These are phyloP conservation scores for Globisporangium sylvaticum DNA, from an alignment of 352 stramenopile species.

Conservation along the genomic window DNA sequence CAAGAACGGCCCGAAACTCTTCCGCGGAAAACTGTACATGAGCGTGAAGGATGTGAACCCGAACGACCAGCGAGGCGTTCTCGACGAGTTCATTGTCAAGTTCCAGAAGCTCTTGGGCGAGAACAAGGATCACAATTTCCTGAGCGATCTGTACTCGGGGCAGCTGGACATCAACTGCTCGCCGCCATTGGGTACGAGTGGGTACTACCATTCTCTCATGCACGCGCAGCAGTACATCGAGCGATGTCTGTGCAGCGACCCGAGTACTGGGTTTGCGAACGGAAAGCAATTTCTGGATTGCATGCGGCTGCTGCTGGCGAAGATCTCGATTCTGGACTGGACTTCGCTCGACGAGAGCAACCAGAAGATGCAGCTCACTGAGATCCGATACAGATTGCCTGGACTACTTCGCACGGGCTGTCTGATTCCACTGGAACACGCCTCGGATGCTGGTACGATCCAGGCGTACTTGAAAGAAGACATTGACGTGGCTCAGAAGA, in stretches of 20 bases:
- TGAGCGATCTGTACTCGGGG: constrained; percentile 61
- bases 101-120: constrained; percentile 40
- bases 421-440: constrained; percentile 25
- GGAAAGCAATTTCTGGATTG: constrained; percentile 59
- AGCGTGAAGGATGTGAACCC: constrained; percentile 74
- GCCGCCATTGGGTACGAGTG: constrained; percentile 52
- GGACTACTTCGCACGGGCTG: constrained; percentile 42
- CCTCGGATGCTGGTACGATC: constrained; percentile 17
- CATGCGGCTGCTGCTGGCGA: constrained; percentile 56
- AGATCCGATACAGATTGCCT: constrained; percentile 40
- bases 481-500: constrained; percentile 13
- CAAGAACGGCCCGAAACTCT: constrained; percentile 54
- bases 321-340: constrained; percentile 75
- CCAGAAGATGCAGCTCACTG: constrained; percentile 40
- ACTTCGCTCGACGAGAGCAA: constrained; percentile 58
- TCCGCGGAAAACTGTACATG: constrained; percentile 63
- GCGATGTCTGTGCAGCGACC: constrained; percentile 16
- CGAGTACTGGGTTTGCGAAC: constrained; percentile 29
- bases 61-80: constrained; percentile 46
- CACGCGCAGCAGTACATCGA: constrained; percentile 40
- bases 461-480: constrained; percentile 26
- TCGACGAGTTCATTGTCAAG: constrained; percentile 47
- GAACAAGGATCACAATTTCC: constrained; percentile 54
- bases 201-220: constrained; percentile 58
- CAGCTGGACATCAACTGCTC: constrained; percentile 60